Evolutionary conservation across 2,329 filamentous ascomycete species (phyloP).

Genomic region (Orbilia javanica): DNA sequence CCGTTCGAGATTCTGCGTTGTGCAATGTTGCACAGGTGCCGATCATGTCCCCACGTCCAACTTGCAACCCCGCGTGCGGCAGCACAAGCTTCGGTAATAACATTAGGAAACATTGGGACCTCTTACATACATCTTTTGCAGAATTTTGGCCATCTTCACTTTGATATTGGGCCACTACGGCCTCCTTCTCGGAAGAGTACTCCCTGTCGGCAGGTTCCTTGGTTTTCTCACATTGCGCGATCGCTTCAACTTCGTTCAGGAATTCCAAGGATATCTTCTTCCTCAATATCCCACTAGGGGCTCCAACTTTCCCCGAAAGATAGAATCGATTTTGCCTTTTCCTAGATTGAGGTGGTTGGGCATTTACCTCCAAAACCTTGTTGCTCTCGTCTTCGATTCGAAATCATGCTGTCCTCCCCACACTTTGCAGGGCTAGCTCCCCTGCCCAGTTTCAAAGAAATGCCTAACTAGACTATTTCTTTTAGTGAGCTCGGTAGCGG

Average conservation of each 20-base stretch:
- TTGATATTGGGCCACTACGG: slow-evolving; percentile 13
- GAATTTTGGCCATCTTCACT: slow-evolving; percentile 21
- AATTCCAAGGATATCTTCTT: slow-evolving; percentile 3
- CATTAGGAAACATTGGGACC: too few relatives aligned
- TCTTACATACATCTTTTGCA: slow-evolving; percentile 52
- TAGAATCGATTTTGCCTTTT: slow-evolving; percentile 5
- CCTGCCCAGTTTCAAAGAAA: not conserved
- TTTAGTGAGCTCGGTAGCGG: not conserved
- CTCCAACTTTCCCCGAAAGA: slow-evolving; percentile 18
- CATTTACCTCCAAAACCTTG: slow-evolving; percentile 4
- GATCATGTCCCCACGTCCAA: not conserved
- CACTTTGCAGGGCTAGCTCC: not conserved
- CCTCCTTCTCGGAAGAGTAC: slow-evolving; percentile 28
- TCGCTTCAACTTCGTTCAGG: slow-evolving; percentile 28
- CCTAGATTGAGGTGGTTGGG: not conserved
- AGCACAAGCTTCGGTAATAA: not conserved
- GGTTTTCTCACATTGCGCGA: slow-evolving; percentile 24
- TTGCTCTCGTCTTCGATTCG: slow-evolving; percentile 3
- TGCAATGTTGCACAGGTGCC: not conserved
- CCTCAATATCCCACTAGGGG: not conserved
- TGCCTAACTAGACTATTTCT: slow-evolving; percentile 14
- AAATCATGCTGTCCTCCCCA: not conserved
- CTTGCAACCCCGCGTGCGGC: not conserved
- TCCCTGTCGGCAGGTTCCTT: slow-evolving; percentile 18
- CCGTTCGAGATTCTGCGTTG: slow-evolving; percentile 4